A percentile compares a stretch with the other conserved stretches of the same genome.
These are phyloP conservation scores for Aspergillus vadensis DNA, from an alignment of 2,329 filamentous ascomycete species.

Conservation along the genomic window DNA sequence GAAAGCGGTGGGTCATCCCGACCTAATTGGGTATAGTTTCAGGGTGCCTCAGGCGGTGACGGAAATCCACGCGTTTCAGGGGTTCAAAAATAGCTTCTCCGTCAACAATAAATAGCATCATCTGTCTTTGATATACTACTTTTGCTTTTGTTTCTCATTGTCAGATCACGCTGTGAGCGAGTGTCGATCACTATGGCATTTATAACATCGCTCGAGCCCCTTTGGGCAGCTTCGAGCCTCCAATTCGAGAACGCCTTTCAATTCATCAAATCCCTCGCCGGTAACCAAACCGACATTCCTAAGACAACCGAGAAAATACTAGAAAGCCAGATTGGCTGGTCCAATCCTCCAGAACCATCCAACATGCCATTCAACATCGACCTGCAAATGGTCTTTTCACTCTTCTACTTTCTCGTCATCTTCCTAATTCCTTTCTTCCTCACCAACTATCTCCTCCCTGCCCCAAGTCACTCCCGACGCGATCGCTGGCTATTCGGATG, in stretches of 20 bases:
- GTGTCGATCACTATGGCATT: not conserved
- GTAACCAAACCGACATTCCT: not conserved
- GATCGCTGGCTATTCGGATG: conserved; percentile 85
- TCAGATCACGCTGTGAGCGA: not conserved
- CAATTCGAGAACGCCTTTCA: not conserved
- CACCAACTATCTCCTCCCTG: conserved; percentile 55
- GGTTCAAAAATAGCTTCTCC: not conserved
- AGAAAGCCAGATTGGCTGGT: not conserved
- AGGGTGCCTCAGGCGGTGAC: not conserved
- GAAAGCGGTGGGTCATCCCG: not conserved
- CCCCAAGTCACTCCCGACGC: conserved; percentile 48
- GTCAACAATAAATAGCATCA: not conserved
- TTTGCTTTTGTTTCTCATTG: conserved; percentile 2
- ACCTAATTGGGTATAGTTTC: not conserved
- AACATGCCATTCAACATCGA: conserved; percentile 42
- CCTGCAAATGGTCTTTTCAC: conserved; percentile 49
- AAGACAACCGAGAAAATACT: not conserved
- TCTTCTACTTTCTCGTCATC: conserved; percentile 58
- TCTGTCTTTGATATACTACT: not conserved
- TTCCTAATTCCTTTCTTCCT: conserved; percentile 55
- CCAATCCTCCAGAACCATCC: conserved; percentile 3
- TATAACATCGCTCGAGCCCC: conserved; percentile 3
- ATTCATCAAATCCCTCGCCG: not conserved
- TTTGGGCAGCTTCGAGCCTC: not conserved
- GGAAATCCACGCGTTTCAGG: not conserved